Evolutionary conservation across 345 rosid species (phyloP).

Genomic region (Mangifera indica): DNA sequence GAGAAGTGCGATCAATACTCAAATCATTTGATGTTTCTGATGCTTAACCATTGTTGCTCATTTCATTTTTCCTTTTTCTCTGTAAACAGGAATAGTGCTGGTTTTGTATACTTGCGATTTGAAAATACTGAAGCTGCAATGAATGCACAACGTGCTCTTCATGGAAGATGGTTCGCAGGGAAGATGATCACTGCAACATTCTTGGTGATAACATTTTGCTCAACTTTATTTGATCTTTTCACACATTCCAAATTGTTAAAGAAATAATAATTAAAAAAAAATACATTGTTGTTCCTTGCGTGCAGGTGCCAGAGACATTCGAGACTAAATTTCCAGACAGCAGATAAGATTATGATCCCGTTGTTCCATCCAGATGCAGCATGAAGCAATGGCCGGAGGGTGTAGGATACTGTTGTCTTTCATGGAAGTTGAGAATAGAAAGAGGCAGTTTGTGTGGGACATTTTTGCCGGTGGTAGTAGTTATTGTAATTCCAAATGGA

Average conservation of each 20-base stretch:
- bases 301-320: slow-evolving; percentile 56
- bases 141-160: slow-evolving; percentile 80
- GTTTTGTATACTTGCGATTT: slow-evolving; percentile 83
- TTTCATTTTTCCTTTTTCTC: background rate
- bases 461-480: background rate
- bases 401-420: background rate
- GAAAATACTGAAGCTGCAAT: slow-evolving; percentile 59
- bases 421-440: background rate
- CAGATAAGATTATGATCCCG: slow-evolving; percentile 18
- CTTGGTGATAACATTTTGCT: slow-evolving; percentile 46
- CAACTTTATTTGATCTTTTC: background rate
- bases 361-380: background rate
- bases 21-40: background rate
- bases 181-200: slow-evolving; percentile 94
- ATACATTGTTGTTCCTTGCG: background rate
- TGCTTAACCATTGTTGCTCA: background rate
- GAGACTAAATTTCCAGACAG: slow-evolving; percentile 66
- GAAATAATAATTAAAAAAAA: background rate
- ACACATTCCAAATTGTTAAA: background rate
- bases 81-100: slow-evolving; percentile 68
- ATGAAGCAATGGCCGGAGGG: background rate
- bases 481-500: too few species aligned
- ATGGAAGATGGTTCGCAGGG: slow-evolving; percentile 99
- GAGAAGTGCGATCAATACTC: slow-evolving; percentile 60
- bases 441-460: background rate